phyloP scores from a whole-genome alignment of 129 eudicot genomes.

The Lonicera japonica region DNA sequence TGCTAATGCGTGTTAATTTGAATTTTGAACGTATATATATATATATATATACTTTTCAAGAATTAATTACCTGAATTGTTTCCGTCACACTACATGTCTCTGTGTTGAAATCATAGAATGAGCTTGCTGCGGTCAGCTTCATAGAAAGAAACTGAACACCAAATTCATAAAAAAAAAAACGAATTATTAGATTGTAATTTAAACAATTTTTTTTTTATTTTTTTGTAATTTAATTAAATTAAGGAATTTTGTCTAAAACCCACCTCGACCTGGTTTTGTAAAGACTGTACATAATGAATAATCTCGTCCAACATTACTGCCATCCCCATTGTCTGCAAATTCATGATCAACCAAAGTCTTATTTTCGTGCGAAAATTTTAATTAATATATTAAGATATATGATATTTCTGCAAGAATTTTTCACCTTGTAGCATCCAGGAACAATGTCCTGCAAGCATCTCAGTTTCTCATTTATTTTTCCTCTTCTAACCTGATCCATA shows the following conservation, averaged over 20 bases:
- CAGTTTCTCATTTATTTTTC: constrained; percentile 79
- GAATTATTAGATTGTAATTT: neutral
- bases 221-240: too few relatives aligned
- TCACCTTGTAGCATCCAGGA: constrained; percentile 95
- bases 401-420: neutral
- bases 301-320: constrained; percentile 95
- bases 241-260: constrained; percentile 1
- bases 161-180: constrained; percentile 10
- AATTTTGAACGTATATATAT: too few relatives aligned
- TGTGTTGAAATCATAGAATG: constrained; percentile 51
- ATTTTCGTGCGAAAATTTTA: neutral
- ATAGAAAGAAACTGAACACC: constrained; percentile 70
- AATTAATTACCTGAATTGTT: constrained; percentile 52
- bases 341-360: neutral
- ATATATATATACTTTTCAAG: neutral
- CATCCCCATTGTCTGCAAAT: constrained; percentile 91
- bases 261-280: constrained; percentile 94
- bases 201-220: neutral
- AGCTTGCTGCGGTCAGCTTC: constrained; percentile 83
- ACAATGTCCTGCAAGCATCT: constrained; percentile 90
- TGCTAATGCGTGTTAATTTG: too few relatives aligned
- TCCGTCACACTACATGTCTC: constrained; percentile 37
- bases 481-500: constrained; percentile 62
- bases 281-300: constrained; percentile 85
- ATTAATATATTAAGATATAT: neutral